Percentiles rank a stretch among this genome's conserved stretches.
Evolutionary conservation across 1,139 yeast species (phyloP).

Genomic region (Blastobotrys indianensis): DNA sequence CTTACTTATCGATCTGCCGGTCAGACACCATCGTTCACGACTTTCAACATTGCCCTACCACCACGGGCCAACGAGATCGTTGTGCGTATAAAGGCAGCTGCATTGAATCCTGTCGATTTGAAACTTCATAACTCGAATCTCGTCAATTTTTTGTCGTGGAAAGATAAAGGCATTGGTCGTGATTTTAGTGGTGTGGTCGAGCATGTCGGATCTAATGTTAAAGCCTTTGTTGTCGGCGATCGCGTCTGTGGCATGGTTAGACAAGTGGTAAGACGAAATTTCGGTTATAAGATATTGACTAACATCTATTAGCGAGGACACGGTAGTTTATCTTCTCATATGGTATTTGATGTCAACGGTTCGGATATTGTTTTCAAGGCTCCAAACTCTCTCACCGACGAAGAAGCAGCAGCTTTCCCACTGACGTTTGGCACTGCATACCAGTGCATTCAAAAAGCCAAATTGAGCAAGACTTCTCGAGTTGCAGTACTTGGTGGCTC

Average conservation of each 20-base stretch:
- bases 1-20: slow-evolving; percentile 22
- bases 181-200: slow-evolving; percentile 64
- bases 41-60: slow-evolving; percentile 39
- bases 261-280: slow-evolving; percentile 28
- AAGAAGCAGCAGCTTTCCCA: slow-evolving; percentile 56
- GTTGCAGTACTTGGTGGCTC: slow-evolving; percentile 71
- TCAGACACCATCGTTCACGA: slow-evolving; percentile 28
- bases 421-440: slow-evolving; percentile 54
- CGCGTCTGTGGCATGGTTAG: slow-evolving; percentile 50
- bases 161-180: slow-evolving; percentile 54
- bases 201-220: slow-evolving; percentile 43
- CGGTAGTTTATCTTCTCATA: slow-evolving; percentile 51
- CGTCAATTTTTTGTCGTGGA: slow-evolving; percentile 28
- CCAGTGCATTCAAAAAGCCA: slow-evolving; percentile 37
- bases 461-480: slow-evolving; percentile 28
- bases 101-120: slow-evolving; percentile 65
- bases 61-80: slow-evolving; percentile 45
- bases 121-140: slow-evolving; percentile 40
- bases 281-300: no score
- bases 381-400: slow-evolving; percentile 45
- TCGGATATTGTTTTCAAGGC: slow-evolving; percentile 39
- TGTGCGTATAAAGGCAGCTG: slow-evolving; percentile 52
- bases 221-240: slow-evolving; percentile 51
- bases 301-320: no score
- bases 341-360: slow-evolving; percentile 40